These are phyloP conservation scores for Rheum nobile DNA, from an alignment of 148 eudicot genomes.

Conservation along the genomic window DNA sequence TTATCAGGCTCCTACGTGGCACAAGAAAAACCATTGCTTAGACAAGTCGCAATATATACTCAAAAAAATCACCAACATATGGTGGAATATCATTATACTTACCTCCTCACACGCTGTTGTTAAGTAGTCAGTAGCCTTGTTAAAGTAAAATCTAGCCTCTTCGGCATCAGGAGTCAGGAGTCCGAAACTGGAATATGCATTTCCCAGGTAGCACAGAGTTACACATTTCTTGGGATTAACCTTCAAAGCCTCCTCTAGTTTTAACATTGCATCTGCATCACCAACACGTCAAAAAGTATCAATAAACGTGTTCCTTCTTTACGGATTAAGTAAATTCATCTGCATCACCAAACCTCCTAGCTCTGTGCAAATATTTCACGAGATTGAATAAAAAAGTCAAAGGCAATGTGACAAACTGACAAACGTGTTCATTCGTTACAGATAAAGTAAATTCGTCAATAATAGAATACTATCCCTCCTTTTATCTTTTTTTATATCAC, in stretches of 20 bases:
- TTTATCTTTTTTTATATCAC: background rate
- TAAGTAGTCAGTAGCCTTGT: constrained; percentile 25
- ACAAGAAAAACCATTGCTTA: background rate
- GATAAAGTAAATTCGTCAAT: background rate
- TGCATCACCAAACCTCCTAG: no score
- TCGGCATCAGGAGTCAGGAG: constrained; percentile 28
- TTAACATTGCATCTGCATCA: constrained; percentile 26
- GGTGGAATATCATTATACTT: background rate
- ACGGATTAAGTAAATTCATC: no score
- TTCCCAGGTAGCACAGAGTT: constrained; percentile 35
- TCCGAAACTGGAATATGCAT: constrained; percentile 30
- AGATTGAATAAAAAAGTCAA: background rate
- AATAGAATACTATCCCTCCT: background rate
- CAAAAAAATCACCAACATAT: background rate
- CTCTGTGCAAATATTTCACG: background rate
- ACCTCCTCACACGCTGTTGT: constrained; percentile 28
- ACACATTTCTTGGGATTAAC: constrained; percentile 33
- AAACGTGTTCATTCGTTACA: background rate
- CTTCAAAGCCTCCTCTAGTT: constrained; percentile 36
- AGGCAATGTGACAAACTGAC: background rate
- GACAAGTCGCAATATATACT: background rate
- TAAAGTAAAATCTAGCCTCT: constrained; percentile 23
- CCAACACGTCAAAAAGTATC: background rate
- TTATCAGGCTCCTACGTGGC: background rate
- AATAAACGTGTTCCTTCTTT: background rate